A percentile compares a stretch with the other conserved stretches of the same genome.
Evolutionary conservation across 768 basidiomycete genomes (phyloP).

Genomic region (Xerocomellus intermedius): DNA sequence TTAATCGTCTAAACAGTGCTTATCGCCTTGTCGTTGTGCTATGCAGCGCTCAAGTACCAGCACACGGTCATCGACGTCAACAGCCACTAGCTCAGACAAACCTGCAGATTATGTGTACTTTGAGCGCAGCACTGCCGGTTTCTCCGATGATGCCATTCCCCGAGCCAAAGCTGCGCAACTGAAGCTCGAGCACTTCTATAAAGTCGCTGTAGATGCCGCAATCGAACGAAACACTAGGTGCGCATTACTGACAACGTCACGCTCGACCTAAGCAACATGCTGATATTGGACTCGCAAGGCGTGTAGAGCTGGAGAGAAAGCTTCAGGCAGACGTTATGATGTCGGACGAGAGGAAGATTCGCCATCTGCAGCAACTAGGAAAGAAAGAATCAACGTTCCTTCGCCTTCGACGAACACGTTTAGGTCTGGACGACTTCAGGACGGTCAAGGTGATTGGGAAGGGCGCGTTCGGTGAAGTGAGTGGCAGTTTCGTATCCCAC

Average conservation of each 20-base stretch:
- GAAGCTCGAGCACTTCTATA: slow-evolving; percentile 96
- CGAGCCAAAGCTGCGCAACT: slow-evolving; percentile 89
- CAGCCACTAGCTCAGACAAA: slow-evolving; percentile 33
- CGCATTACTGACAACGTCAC: slow-evolving; percentile 1
- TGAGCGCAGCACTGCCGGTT: slow-evolving; percentile 70
- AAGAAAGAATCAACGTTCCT: slow-evolving; percentile 89
- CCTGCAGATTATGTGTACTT: slow-evolving; percentile 87
- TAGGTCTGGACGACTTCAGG: slow-evolving; percentile 89
- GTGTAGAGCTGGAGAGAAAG: slow-evolving; percentile 82
- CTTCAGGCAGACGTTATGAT: slow-evolving; percentile 66
- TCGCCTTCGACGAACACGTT: slow-evolving; percentile 81
- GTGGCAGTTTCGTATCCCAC: slow-evolving; percentile 18
- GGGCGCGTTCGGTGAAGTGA: slow-evolving; percentile 96
- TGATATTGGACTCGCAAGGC: slow-evolving; percentile 44
- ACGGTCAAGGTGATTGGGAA: slow-evolving; percentile 99
- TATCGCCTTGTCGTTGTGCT: background rate
- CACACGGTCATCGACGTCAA: slow-evolving; percentile 27
- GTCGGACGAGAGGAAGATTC: slow-evolving; percentile 82
- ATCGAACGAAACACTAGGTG: slow-evolving; percentile 93
- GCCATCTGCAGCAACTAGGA: slow-evolving; percentile 79
- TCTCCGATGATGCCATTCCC: slow-evolving; percentile 78
- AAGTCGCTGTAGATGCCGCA: slow-evolving; percentile 92
- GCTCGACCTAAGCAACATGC: background rate
- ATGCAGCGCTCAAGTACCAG: slow-evolving; percentile 34
- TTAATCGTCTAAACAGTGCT: background rate